Conservation (phyloP, 1,139 yeast species). For the Yamadazyma diddensiae region DNA sequence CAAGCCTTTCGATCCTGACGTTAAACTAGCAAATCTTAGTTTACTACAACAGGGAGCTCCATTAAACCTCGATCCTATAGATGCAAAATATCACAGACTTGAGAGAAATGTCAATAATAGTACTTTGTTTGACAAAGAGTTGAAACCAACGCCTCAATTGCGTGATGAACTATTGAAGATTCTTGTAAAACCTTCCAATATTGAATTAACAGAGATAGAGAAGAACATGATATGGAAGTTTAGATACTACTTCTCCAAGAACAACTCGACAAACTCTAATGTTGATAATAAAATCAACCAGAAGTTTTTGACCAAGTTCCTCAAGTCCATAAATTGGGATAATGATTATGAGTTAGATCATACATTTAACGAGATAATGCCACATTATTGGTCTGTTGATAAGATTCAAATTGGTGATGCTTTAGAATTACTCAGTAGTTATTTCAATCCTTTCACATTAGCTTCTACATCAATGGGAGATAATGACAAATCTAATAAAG, state of each 20-base stretch:
- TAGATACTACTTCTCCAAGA: conserved; percentile 77
- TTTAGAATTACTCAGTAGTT: conserved; percentile 77
- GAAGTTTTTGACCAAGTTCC: conserved; percentile 71
- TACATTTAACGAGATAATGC: conserved; percentile 58
- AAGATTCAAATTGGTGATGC: conserved; percentile 92
- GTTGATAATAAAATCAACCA: conserved; percentile 25
- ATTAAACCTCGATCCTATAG: conserved; percentile 54
- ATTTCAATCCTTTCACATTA: conserved; percentile 46
- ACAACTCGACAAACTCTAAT: conserved; percentile 23
- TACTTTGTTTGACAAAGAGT: conserved; percentile 73
- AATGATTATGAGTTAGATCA: conserved; percentile 78
- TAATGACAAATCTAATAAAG: conserved; percentile 18
- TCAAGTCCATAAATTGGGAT: conserved; percentile 86
- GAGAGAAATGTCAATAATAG: conserved; percentile 77
- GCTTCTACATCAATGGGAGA: conserved; percentile 10
- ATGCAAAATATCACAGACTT: conserved; percentile 76
- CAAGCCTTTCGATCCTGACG: conserved; percentile 41
- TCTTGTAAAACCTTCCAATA: conserved; percentile 77
- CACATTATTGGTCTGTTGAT: conserved; percentile 49
- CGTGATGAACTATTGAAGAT: conserved; percentile 72
- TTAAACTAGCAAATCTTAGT: conserved; percentile 18
- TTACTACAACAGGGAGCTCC: conserved; percentile 5
- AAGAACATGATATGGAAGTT: conserved; percentile 91
- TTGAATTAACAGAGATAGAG: conserved; percentile 76
- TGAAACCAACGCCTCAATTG: conserved; percentile 83